These are phyloP conservation scores for Yarrowia galli DNA, from an alignment of 1,139 yeast species.

Conservation along the genomic window DNA sequence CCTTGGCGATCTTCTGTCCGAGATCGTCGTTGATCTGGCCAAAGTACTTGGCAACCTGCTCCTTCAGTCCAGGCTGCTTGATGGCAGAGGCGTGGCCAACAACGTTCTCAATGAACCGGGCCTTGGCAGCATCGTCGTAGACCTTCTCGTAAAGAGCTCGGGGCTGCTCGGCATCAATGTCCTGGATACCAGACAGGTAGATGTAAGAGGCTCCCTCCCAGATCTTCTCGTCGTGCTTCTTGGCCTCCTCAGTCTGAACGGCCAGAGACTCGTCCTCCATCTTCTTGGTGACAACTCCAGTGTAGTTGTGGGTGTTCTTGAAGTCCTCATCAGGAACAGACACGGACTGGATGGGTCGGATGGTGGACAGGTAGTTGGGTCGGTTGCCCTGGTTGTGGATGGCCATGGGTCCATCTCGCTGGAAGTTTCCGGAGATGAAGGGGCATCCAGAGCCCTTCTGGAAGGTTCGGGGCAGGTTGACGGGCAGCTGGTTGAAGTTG, in stretches of 20 bases:
- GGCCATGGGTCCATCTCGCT: slow-evolving; percentile 79
- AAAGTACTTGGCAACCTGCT: slow-evolving; percentile 54
- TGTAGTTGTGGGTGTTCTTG: slow-evolving; percentile 27
- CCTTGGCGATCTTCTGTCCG: slow-evolving; percentile 36
- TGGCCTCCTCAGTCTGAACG: slow-evolving; percentile 24
- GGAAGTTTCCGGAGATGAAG: slow-evolving; percentile 63
- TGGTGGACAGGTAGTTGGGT: slow-evolving; percentile 65
- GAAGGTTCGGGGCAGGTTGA: slow-evolving; percentile 49
- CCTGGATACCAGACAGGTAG: slow-evolving; percentile 54
- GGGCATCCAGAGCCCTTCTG: slow-evolving; percentile 47
- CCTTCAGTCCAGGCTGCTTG: slow-evolving; percentile 49
- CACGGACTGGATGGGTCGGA: slow-evolving; percentile 36
- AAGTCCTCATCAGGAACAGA: slow-evolving; percentile 32
- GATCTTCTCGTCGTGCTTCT: slow-evolving; percentile 52
- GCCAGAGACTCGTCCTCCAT: slow-evolving; percentile 23
- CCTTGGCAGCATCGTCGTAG: slow-evolving; percentile 50
- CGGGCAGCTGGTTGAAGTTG: slow-evolving; percentile 66
- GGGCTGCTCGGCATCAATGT: slow-evolving; percentile 58
- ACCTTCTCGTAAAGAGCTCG: slow-evolving; percentile 55
- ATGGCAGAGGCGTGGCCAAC: slow-evolving; percentile 54
- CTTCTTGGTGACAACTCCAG: slow-evolving; percentile 31
- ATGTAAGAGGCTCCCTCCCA: slow-evolving; percentile 54
- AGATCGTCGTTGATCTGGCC: slow-evolving; percentile 40
- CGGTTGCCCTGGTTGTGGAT: slow-evolving; percentile 74
- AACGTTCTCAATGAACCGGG: slow-evolving; percentile 52